Percentiles rank a stretch among this genome's conserved stretches.
phyloP scores from a whole-genome alignment of 23 red algal genomes.

The Cyanidiococcus yangmingshanensis region DNA sequence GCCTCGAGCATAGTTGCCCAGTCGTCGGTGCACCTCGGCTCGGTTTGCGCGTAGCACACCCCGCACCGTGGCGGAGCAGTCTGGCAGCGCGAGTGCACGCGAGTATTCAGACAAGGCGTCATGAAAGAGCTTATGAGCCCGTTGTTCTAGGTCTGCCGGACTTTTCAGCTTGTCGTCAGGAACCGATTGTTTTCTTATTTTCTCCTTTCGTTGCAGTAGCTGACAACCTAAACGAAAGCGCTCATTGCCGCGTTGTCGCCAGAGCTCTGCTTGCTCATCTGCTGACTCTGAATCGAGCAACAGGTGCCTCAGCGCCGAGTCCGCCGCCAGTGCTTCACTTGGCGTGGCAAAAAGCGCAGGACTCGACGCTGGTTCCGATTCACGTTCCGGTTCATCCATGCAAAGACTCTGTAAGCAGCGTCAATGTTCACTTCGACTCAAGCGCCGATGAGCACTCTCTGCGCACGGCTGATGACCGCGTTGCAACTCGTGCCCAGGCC shows the following conservation, averaged over 20 bases:
- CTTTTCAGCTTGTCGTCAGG: neutral
- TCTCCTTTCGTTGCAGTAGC: neutral
- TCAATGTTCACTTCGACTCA: too few relatives aligned
- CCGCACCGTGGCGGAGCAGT: neutral
- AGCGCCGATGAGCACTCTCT: too few relatives aligned
- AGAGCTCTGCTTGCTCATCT: constrained; percentile 2
- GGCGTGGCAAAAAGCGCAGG: neutral
- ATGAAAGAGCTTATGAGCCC: neutral
- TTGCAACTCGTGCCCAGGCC: too few relatives aligned
- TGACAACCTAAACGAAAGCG: neutral
- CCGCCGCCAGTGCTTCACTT: neutral
- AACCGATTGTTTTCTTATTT: neutral
- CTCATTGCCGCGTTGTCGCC: neutral
- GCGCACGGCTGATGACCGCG: too few relatives aligned
- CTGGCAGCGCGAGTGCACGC: neutral
- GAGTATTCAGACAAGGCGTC: neutral
- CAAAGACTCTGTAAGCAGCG: too few relatives aligned
- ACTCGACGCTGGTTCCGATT: too few relatives aligned
- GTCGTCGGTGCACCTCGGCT: neutral
- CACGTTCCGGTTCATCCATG: too few relatives aligned
- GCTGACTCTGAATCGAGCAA: neutral
- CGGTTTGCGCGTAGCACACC: neutral
- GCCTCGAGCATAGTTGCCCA: constrained; percentile 7
- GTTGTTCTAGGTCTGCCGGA: neutral
- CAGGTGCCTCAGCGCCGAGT: constrained; percentile 6